Evolutionary conservation across 2,329 filamentous ascomycete genomes (phyloP), one percentile per base, ranked within the genome.

Genomic region (Arthrobotrys iridis): DNA sequence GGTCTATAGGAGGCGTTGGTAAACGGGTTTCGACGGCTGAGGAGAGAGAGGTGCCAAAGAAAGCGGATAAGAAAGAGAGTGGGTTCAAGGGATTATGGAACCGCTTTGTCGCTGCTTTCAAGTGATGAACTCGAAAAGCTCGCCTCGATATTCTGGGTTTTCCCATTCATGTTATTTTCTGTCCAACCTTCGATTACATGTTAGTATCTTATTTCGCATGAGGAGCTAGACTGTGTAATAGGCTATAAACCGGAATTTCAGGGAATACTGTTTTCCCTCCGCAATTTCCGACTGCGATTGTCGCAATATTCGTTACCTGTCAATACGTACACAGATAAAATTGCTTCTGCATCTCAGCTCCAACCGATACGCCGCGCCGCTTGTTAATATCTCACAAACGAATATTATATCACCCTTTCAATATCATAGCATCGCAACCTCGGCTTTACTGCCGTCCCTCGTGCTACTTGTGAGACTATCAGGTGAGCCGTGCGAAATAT

Each of bases 51-150:
- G 62, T 22, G 28, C 18, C 30, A 0, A 52, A 41, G 41, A 57
- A 45, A n/a, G 43, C 22, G 1, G 55, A 52, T 10, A 45, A 48
- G 41, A 67, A 67, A 22, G 50, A 50, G 4, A 55, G 52, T 13
- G 57, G 60, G 24, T 45, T 74, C 18, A 74, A 33, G 55, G 52
- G 37, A 15, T 48, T 35, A 2, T 74, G 68, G 68, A 62, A 65
- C 35, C 41, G 55, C 18, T 55, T 74, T 35, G 48, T 55, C 5
- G 50, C 50, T 7, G 68, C 41, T 20, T 74, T 74, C 55, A 74
- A 74, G 46, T 74, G 18, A 43, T 13, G 43, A 11, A 20, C 33
- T 35, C 50, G 35, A 24, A 37, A 55, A 55, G 50, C 11, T 37
- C n/a, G 18, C 11, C n/a, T 37, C 24, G 8, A 24, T 55, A n/a